Conservation (phyloP, 257 asterid genomes). For the Rauvolfia tetraphylla region DNA sequence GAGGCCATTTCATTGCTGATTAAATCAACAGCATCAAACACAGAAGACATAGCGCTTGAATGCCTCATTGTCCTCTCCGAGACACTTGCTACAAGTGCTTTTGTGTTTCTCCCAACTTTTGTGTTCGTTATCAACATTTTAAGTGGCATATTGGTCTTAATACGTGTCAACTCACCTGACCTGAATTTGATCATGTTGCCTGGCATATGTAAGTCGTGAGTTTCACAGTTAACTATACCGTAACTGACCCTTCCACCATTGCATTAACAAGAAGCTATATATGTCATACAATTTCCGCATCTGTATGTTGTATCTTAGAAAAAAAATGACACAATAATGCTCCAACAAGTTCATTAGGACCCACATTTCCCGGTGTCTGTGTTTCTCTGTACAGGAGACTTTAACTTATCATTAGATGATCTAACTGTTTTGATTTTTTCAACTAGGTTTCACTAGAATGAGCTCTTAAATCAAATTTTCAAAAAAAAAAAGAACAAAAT, state of each 20-base stretch:
- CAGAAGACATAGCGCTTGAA: constrained; percentile 73
- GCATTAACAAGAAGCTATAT: background rate
- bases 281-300: background rate
- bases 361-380: background rate
- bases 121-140: constrained; percentile 95
- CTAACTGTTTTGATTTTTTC: background rate
- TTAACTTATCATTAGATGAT: background rate
- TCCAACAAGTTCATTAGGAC: background rate
- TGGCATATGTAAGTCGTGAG: constrained; percentile 30
- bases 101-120: constrained; percentile 87
- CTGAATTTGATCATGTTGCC: constrained; percentile 90
- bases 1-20: constrained; percentile 80
- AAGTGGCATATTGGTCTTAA: constrained; percentile 87
- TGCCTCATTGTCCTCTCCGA: constrained; percentile 75
- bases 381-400: background rate
- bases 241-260: background rate
- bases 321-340: background rate
- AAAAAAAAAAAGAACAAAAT: too few species aligned
- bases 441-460: background rate
- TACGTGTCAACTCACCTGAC: constrained; percentile 74
- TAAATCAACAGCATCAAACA: constrained; percentile 77
- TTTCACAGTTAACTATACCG: constrained; percentile 11
- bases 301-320: background rate
- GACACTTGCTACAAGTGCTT: constrained; percentile 76
- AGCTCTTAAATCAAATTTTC: background rate